phyloP scores from a whole-genome alignment of 371 early-diverging fungal genomes.

The Rhizomucor pusillus region DNA sequence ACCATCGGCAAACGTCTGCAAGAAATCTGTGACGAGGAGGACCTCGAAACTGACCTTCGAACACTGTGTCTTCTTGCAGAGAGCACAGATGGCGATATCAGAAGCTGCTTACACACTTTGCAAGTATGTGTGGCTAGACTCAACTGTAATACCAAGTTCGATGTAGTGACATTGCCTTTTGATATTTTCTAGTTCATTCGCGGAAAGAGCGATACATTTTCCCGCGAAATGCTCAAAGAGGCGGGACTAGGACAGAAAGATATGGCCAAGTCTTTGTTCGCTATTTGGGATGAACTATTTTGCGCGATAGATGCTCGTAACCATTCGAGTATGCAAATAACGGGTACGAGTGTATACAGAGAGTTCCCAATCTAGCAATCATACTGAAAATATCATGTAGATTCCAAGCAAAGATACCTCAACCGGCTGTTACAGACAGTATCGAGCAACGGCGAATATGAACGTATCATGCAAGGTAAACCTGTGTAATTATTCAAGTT shows the following conservation, averaged over 20 bases:
- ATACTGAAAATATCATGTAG: neutral
- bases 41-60: conserved; percentile 70
- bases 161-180: too few species aligned
- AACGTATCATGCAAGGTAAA: conserved; percentile 81
- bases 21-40: conserved; percentile 80
- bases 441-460: conserved; percentile 74
- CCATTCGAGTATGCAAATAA: conserved; percentile 8
- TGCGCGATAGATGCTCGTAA: conserved; percentile 32
- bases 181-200: conserved; percentile 32
- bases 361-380: neutral
- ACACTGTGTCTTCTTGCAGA: conserved; percentile 76
- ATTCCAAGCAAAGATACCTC: conserved; percentile 33
- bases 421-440: conserved; percentile 53
- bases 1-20: conserved; percentile 74
- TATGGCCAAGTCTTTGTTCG: conserved; percentile 70
- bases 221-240: conserved; percentile 53
- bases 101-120: conserved; percentile 83
- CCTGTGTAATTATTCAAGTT: neutral
- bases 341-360: conserved; percentile 11
- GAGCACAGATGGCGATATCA: conserved; percentile 81
- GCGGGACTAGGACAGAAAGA: conserved; percentile 80
- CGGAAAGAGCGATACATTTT: conserved; percentile 41
- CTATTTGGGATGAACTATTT: conserved; percentile 82
- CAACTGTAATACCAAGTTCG: too few species aligned
- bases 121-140: conserved; percentile 55